A percentile compares a stretch with the other conserved stretches of the same genome.
These are phyloP conservation scores for Gautieria morchelliformis DNA, from an alignment of 768 basidiomycete species.

Conservation along the genomic window DNA sequence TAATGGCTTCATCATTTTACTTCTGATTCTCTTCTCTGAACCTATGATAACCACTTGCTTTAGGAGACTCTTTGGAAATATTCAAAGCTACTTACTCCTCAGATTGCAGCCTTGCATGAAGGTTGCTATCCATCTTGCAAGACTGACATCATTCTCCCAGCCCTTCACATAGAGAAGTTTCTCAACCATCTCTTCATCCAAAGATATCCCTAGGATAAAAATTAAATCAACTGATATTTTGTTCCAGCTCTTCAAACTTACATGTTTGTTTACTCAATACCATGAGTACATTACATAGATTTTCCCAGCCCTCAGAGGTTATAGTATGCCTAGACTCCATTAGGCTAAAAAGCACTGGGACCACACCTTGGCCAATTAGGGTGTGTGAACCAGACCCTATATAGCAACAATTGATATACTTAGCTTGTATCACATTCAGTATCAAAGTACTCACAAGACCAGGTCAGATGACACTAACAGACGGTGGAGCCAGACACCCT, in stretches of 20 bases:
- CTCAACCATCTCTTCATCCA: not conserved
- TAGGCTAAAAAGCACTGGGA: too few species aligned
- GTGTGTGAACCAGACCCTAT: not conserved
- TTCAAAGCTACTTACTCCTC: not conserved
- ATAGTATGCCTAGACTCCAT: too few species aligned
- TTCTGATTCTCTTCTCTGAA: not conserved
- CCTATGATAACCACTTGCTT: too few species aligned
- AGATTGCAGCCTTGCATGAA: not conserved
- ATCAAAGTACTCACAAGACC: too few species aligned
- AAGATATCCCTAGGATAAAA: not conserved
- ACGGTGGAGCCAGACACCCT: too few species aligned
- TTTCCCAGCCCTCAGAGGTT: not conserved
- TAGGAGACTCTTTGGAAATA: not conserved
- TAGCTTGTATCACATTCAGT: too few species aligned
- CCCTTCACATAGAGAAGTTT: too few species aligned
- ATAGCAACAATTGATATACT: not conserved
- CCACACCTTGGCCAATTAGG: not conserved
- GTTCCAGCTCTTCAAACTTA: too few species aligned
- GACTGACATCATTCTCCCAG: too few species aligned
- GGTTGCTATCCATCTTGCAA: not conserved
- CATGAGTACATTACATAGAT: not conserved
- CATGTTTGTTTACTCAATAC: not conserved
- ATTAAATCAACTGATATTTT: not conserved
- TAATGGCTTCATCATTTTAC: too few species aligned
- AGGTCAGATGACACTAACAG: too few species aligned